Evolutionary conservation across 805 yeast species (phyloP), one percentile per base, ranked within the genome.

Genomic region (Kazachstania kunashirensis): DNA sequence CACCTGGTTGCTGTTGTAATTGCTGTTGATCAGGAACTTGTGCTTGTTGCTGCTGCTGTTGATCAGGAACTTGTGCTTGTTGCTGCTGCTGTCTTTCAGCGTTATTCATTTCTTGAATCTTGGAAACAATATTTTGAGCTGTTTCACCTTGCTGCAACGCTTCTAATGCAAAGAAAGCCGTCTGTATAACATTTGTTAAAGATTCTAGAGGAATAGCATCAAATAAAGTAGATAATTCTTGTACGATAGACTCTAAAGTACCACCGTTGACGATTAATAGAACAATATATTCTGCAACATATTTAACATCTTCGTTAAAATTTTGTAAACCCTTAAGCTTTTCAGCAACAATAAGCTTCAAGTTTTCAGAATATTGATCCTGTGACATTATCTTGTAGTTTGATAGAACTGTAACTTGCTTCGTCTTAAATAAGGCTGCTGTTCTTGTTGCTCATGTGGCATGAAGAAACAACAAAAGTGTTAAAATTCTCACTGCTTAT

Each of bases 211-310:
- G 73, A 34, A 79, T 72, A 14, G 73, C 70, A 37, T 79, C 80
- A 43, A 79, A 75, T 34, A 81, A 61, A 30, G 73, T 70, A 24
- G 72, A 63, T 21, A 83, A 66, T 50, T 82, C 92, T 14, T 59
- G 61, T 14, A 71, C 68, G 24, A 81, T 77, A 36, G 77, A 81
- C 13, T 65, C 67, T 10, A 79, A 71, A 5, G 75, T 62, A 49
- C 79, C 75, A 47, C 79, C 77, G 46, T 79, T 79, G 11, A 79
- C 77, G 42, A 82, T 78, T 55, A 82, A 63, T 30, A 80, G 70
- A n/a, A 77, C 69, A 39, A 82, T 75, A 50, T 73, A 82, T 56
- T 82, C 92, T 11, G 92, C 83, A 29, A 79, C 77, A 47, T 77
- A 79, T 31, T 61, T 65, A 18, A 70, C 66, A 48, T 74, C 79